Evolutionary conservation across 148 eudicot genomes (phyloP), one percentile per base, ranked within the genome.

Genomic region (Chenopodium suecicum): DNA sequence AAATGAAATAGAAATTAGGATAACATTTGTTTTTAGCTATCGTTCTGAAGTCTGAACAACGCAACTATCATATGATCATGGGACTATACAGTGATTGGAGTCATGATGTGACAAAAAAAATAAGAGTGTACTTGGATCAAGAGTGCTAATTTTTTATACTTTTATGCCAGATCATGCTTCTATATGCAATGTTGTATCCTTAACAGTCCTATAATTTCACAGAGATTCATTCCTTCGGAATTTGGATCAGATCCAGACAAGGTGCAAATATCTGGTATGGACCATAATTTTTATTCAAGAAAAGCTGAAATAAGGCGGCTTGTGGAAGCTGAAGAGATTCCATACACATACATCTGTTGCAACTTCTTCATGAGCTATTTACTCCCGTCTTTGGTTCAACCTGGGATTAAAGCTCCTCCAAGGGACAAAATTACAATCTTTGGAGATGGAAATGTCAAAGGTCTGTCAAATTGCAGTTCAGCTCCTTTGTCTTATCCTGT

Each of bases 201-300:
- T 56, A 56, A 56, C 60, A 54, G 60, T 56, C 37, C 41, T 79
- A 23, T 62, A 5, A 62, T 62, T 22, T 19, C 64, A 46, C 90
- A 95, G 98, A 93, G 90, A 82, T 91, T 93, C 83, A 73, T 93
- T 66, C 98, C 98, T 70, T 89, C 98, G 7, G 98, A 93, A 81
- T 95, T 93, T 65, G 98, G 98, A 68, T 8, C 67, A 70, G 98
- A 95, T 90, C 89, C 92, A 64, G 92, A 90, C 78, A 86, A 81
- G 82, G 88, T 85, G 46, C 90, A 78, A 56, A 63, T 88, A 32
- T 85, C 88, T 29, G 84, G 83, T 54, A 78, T 87, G 83, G 92
- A 87, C 73, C 73, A 85, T 81, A 73, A 77, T 37, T 88, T 89
- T 54, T 92, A 86, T 69, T 80, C 88, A 1, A 89, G 84, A 46